These are phyloP conservation scores for Tetratostichococcus sp. DNA, from an alignment of 139 green algal species.

Conservation along the genomic window DNA sequence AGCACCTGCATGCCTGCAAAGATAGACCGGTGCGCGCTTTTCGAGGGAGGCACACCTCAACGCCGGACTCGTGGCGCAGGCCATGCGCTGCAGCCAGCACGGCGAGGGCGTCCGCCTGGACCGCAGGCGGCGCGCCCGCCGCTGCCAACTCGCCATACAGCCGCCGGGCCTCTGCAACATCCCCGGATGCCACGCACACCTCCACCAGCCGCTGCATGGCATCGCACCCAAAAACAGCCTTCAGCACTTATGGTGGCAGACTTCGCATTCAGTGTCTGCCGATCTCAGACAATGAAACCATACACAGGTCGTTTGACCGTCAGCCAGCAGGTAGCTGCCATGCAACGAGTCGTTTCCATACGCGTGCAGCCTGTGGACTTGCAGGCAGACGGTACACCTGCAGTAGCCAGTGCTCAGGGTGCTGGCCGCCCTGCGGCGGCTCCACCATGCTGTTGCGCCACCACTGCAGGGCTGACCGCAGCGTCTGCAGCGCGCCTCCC, in stretches of 20 bases:
- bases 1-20: too few species aligned
- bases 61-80: not conserved
- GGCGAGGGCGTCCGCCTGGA: not conserved
- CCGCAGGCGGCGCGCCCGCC: slow-evolving; percentile 15
- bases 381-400: too few species aligned
- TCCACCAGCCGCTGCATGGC: slow-evolving; percentile 26
- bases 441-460: slow-evolving; percentile 4
- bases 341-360: too few species aligned
- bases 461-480: slow-evolving; percentile 8
- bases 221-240: too few species aligned
- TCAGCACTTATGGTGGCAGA: too few species aligned
- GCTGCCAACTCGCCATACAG: slow-evolving; percentile 29
- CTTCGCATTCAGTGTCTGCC: too few species aligned
- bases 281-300: too few species aligned
- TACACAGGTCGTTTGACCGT: too few species aligned
- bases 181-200: not conserved
- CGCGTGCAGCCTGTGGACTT: too few species aligned
- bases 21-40: too few species aligned
- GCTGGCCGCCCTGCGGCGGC: not conserved
- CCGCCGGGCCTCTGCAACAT: slow-evolving; percentile 5
- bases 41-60: not conserved
- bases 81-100: not conserved
- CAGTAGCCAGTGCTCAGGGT: slow-evolving; percentile 45
- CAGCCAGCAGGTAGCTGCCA: too few species aligned
- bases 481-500: slow-evolving; percentile 21